Conservation (phyloP, 1,139 yeast genomes). For the Yamadazyma atmosphaerica region DNA sequence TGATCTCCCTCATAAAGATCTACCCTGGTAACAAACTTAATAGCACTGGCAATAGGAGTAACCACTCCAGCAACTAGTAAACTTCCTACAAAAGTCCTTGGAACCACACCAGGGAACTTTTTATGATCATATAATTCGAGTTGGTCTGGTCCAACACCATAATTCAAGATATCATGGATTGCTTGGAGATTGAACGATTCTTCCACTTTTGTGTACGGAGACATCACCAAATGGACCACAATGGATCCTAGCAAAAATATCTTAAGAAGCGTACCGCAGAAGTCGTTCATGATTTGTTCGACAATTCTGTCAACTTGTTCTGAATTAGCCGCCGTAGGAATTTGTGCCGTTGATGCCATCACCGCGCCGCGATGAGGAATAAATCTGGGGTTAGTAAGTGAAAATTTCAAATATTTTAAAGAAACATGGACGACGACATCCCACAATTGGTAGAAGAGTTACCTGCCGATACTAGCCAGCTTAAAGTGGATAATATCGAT, state of each 20-base stretch:
- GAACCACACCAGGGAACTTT: constrained; percentile 85
- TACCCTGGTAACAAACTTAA: constrained; percentile 27
- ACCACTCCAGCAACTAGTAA: constrained; percentile 47
- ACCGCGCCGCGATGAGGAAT: constrained; percentile 2
- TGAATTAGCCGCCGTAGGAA: background rate
- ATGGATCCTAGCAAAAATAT: constrained; percentile 28
- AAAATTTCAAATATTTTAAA: no score
- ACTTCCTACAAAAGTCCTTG: constrained; percentile 83
- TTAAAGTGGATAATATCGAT: constrained; percentile 13
- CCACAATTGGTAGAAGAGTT: constrained; percentile 17
- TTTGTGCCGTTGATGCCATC: background rate
- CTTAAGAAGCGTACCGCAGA: constrained; percentile 3
- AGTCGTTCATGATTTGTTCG: no score
- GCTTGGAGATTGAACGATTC: constrained; percentile 94
- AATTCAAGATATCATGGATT: constrained; percentile 71
- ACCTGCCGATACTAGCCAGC: constrained; percentile 8
- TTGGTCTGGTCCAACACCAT: constrained; percentile 50
- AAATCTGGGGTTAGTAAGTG: background rate
- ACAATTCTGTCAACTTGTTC: no score
- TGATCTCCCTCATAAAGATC: constrained; percentile 28
- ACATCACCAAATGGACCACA: constrained; percentile 45
- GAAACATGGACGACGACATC: constrained; percentile 13
- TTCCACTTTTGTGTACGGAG: constrained; percentile 92
- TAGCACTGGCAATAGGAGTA: constrained; percentile 24
- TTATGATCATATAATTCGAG: constrained; percentile 64